phyloP scores from a whole-genome alignment of 352 stramenopile species.

The Globisporangium spiculum region DNA sequence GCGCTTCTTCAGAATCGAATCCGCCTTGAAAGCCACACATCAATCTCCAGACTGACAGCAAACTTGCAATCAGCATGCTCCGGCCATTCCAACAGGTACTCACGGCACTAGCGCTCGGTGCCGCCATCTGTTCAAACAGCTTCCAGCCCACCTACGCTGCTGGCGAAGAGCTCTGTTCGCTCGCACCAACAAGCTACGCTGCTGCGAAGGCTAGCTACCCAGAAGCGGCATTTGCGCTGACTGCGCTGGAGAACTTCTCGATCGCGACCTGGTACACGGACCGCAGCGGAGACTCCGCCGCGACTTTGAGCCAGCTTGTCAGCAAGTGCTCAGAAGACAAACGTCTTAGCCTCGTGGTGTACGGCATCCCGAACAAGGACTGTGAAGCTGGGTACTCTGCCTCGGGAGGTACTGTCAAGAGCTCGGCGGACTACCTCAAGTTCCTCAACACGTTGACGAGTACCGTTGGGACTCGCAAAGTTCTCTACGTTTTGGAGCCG shows the following conservation, averaged over 20 bases:
- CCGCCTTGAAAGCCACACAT: background rate
- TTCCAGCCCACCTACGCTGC: background rate
- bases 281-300: background rate
- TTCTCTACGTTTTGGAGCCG: constrained; percentile 59
- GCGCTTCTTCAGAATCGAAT: background rate
- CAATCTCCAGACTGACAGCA: background rate
- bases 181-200: background rate
- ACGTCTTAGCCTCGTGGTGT: constrained; percentile 54
- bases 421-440: constrained; percentile 32
- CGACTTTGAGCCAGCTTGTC: background rate
- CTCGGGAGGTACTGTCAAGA: constrained; percentile 28
- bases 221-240: constrained; percentile 22
- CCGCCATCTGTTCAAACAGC: background rate
- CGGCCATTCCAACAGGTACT: constrained; percentile 1
- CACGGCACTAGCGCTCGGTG: background rate
- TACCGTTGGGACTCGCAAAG: constrained; percentile 43
- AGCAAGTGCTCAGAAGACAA: constrained; percentile 13
- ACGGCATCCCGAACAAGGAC: constrained; percentile 73
- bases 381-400: constrained; percentile 46
- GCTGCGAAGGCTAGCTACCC: background rate
- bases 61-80: background rate
- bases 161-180: constrained; percentile 3
- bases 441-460: constrained; percentile 46
- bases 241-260: constrained; percentile 28
- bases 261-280: constrained; percentile 5